A percentile compares a stretch with the other conserved stretches of the same genome.
phyloP scores from a whole-genome alignment of 148 eudicot genomes.

The Rhododendron molle region DNA sequence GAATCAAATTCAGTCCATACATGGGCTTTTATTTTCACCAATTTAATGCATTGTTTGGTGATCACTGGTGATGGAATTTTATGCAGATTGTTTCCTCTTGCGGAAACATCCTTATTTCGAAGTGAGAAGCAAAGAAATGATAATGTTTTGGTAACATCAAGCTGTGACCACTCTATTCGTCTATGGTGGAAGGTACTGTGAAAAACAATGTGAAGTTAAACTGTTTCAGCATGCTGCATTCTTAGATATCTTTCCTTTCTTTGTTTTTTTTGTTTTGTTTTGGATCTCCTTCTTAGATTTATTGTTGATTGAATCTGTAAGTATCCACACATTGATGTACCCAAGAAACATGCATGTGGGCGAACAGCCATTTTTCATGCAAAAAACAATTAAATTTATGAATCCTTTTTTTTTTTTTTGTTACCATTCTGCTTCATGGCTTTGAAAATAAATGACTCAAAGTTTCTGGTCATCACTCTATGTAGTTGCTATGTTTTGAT shows the following conservation, averaged over 20 bases:
- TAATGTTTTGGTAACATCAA: constrained; percentile 61
- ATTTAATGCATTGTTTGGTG: not conserved
- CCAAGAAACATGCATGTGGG: not conserved
- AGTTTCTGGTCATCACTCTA: not conserved
- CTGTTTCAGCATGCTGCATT: not conserved
- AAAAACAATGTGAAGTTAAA: not conserved
- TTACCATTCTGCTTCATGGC: not conserved
- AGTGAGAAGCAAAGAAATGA: constrained; percentile 36
- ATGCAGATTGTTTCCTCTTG: constrained; percentile 49
- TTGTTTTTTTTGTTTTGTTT: no score
- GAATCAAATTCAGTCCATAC: not conserved
- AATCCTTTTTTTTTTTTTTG: no score
- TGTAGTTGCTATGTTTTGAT: not conserved
- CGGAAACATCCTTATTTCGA: constrained; percentile 38
- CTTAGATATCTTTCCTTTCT: not conserved
- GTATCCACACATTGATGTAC: not conserved
- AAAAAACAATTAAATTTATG: not conserved
- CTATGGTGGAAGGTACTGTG: constrained; percentile 75
- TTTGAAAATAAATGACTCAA: not conserved
- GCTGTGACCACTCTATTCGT: constrained; percentile 64
- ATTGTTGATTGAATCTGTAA: not conserved
- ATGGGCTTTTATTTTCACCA: not conserved
- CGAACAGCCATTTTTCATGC: not conserved
- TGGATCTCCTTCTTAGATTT: no score
- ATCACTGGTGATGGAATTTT: constrained; percentile 7